Conservation (phyloP, 345 rosid species). For the Ceriops zippeliana region DNA sequence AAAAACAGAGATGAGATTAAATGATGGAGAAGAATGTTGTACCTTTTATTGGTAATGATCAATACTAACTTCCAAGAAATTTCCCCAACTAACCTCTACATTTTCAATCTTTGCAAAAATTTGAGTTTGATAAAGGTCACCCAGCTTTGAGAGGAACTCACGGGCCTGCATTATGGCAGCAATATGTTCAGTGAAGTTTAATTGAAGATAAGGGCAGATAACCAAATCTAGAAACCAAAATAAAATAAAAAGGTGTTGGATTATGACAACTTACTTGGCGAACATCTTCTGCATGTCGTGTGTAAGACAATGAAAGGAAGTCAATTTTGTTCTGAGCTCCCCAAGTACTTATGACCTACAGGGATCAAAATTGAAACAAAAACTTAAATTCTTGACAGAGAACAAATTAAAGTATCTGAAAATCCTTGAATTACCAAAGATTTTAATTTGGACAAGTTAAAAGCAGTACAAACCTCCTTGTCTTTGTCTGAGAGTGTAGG, state of each 20-base stretch:
- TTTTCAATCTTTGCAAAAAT: constrained; percentile 96
- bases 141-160: constrained; percentile 67
- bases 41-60: too few species aligned
- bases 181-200: neutral
- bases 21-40: constrained; percentile 3
- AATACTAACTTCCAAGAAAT: neutral
- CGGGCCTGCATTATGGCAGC: constrained; percentile 57
- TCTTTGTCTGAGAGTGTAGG: constrained; percentile 90
- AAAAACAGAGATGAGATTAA: neutral
- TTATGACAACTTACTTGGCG: constrained; percentile 51
- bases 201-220: neutral
- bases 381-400: neutral
- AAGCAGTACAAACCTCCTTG: constrained; percentile 58
- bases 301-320: constrained; percentile 88
- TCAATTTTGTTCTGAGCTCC: constrained; percentile 93
- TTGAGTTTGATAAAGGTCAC: constrained; percentile 87
- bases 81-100: constrained; percentile 52
- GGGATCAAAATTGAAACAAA: constrained; percentile 6
- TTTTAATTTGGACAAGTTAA: neutral
- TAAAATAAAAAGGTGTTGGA: neutral
- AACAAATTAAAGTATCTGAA: neutral
- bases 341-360: constrained; percentile 85
- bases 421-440: neutral
- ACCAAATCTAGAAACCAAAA: neutral
- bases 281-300: constrained; percentile 95